Evolutionary conservation across 2,329 filamentous ascomycete genomes (phyloP).

Genomic region (Coleophoma cylindrospora): DNA sequence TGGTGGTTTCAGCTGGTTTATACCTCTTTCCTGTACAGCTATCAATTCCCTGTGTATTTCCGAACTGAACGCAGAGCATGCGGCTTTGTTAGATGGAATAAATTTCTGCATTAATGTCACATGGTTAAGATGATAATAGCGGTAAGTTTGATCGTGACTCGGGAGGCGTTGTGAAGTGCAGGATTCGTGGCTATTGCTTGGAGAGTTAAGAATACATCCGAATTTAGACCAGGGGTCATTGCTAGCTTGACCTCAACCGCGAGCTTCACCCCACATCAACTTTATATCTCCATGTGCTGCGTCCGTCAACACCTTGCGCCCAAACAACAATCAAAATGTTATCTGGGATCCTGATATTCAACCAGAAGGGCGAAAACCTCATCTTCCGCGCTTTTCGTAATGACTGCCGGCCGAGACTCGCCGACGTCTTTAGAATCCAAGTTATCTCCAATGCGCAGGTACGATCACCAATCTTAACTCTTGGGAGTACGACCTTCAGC

Average conservation of each 20-base stretch:
- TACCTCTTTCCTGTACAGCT: conserved; percentile 28
- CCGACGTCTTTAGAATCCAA: conserved; percentile 98
- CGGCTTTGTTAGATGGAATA: neutral
- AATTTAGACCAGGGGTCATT: no score
- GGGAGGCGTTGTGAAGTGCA: neutral
- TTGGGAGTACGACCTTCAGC: conserved; percentile 97
- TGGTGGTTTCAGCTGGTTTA: conserved; percentile 19
- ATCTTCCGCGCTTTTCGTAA: conserved; percentile 99
- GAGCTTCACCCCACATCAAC: conserved; percentile 1
- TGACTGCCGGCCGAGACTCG: conserved; percentile 93
- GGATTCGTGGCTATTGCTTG: no score
- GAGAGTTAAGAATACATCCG: no score
- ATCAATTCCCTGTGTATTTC: conserved; percentile 19
- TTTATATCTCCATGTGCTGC: neutral
- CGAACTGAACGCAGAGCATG: neutral
- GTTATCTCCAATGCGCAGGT: conserved; percentile 98
- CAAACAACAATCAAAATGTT: conserved; percentile 60
- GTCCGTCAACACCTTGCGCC: no score
- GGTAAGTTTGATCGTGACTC: neutral
- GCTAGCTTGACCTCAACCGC: no score
- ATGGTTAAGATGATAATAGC: neutral
- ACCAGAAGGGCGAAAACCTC: conserved; percentile 99
- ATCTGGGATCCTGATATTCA: conserved; percentile 96
- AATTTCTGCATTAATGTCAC: neutral
- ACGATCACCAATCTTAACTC: conserved; percentile 91